These are phyloP conservation scores for Cryphonectria japonica DNA, from an alignment of 2,329 filamentous ascomycete genomes.

Conservation along the genomic window DNA sequence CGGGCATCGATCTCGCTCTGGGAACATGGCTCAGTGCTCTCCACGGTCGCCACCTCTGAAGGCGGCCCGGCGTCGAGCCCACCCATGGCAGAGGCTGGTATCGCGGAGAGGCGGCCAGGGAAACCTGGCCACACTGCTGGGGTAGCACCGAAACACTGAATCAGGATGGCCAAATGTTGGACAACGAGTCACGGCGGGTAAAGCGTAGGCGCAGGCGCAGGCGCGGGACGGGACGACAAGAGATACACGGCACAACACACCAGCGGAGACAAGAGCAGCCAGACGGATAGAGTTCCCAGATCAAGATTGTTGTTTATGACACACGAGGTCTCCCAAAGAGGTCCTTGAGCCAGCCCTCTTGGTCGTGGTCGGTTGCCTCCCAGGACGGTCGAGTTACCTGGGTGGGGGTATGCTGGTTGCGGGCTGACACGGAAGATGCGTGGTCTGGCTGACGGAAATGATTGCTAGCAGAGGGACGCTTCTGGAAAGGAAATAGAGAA, in stretches of 20 bases:
- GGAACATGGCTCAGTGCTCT: slow-evolving; percentile 63
- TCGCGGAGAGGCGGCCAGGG: slow-evolving; percentile 19
- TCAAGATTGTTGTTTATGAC: neutral
- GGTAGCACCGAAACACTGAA: slow-evolving; percentile 1
- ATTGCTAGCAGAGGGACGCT: neutral
- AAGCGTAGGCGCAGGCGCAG: slow-evolving; percentile 18
- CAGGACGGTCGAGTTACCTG: neutral
- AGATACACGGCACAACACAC: slow-evolving; percentile 5
- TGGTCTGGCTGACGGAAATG: neutral
- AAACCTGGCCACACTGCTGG: slow-evolving; percentile 15
- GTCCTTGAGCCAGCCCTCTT: neutral
- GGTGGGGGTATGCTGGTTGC: neutral
- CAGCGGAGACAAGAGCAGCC: neutral
- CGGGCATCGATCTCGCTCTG: slow-evolving; percentile 59
- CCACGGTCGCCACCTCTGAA: slow-evolving; percentile 40
- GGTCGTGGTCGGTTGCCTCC: slow-evolving; percentile 4
- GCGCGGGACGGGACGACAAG: slow-evolving; percentile 25
- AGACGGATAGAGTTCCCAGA: neutral
- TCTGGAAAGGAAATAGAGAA: neutral
- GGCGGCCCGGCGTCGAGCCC: slow-evolving; percentile 43
- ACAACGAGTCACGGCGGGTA: slow-evolving; percentile 26
- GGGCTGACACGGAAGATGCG: neutral
- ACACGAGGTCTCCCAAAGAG: neutral
- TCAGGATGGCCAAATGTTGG: slow-evolving; percentile 6
- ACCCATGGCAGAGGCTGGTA: slow-evolving; percentile 45